These are phyloP conservation scores for Rhizophagus clarus DNA, from an alignment of 192 early-diverging fungal genomes.

Conservation along the genomic window DNA sequence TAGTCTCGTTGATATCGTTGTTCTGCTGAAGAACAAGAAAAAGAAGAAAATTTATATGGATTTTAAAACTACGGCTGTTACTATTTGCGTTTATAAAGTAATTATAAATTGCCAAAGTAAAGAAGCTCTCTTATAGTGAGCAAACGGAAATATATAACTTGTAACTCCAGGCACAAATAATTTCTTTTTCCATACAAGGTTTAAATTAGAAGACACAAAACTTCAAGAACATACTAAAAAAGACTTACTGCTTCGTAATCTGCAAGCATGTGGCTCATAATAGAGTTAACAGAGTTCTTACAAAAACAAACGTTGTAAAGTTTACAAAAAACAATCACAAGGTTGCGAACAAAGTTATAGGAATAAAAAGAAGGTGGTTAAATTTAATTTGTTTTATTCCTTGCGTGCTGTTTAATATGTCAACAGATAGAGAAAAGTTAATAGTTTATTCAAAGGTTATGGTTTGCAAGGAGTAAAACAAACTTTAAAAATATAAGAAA, in stretches of 20 bases:
- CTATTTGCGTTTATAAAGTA: not conserved
- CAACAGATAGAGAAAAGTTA: not conserved
- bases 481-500: slow-evolving; percentile 5
- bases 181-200: not conserved
- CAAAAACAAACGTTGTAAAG: not conserved
- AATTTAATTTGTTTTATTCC: not conserved
- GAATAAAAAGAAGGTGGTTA: not conserved
- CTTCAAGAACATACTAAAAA: not conserved
- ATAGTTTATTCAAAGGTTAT: not conserved
- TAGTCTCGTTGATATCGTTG: not conserved
- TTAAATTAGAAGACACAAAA: not conserved
- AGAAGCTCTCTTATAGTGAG: not conserved
- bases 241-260: not conserved
- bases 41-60: not conserved
- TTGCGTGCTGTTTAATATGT: slow-evolving; percentile 1
- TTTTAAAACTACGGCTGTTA: not conserved
- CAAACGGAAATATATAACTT: not conserved
- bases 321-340: not conserved
- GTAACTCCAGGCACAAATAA: not conserved
- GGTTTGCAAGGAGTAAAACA: slow-evolving; percentile 21
- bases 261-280: slow-evolving; percentile 3
- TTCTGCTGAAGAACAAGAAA: not conserved
- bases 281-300: slow-evolving; percentile 9
- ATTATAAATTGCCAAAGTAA: too few relatives aligned
- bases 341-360: not conserved